These are phyloP conservation scores for Prinsepia uniflora DNA, from an alignment of 306 rosid genomes.

Conservation along the genomic window DNA sequence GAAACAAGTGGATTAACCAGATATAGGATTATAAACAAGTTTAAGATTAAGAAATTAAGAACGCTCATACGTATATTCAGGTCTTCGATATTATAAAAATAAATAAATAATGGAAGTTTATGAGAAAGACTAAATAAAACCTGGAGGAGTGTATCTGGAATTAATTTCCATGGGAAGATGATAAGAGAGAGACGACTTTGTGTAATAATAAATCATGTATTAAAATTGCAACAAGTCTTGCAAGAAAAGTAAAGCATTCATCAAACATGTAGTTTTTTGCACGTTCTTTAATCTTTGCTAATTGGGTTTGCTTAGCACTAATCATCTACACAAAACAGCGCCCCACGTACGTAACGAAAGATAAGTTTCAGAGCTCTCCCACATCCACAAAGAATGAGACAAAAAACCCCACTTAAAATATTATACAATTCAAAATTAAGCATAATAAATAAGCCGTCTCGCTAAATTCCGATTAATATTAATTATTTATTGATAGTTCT, in stretches of 20 bases:
- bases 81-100: too few species aligned
- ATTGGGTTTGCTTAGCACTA: conserved; percentile 20
- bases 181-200: conserved; percentile 32
- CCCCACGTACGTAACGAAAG: conserved; percentile 4
- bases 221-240: conserved; percentile 19
- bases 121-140: not conserved
- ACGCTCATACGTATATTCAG: too few species aligned
- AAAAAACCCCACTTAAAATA: not conserved
- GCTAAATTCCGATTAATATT: too few species aligned
- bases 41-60: too few species aligned
- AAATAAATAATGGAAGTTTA: not conserved
- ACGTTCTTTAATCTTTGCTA: conserved; percentile 19
- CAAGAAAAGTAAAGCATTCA: conserved; percentile 36
- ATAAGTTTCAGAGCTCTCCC: conserved; percentile 1
- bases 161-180: conserved; percentile 21
- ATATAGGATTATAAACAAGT: too few species aligned
- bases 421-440: not conserved
- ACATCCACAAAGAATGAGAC: conserved; percentile 18
- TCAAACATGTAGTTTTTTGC: conserved; percentile 10
- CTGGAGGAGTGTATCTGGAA: conserved; percentile 19
- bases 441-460: not conserved
- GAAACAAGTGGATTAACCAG: not conserved
- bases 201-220: not conserved
- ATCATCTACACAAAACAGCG: not conserved
- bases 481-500: too few species aligned